These are phyloP conservation scores for Phoenix roebelenii DNA, from an alignment of 176 grass and related monocot species.

Conservation along the genomic window DNA sequence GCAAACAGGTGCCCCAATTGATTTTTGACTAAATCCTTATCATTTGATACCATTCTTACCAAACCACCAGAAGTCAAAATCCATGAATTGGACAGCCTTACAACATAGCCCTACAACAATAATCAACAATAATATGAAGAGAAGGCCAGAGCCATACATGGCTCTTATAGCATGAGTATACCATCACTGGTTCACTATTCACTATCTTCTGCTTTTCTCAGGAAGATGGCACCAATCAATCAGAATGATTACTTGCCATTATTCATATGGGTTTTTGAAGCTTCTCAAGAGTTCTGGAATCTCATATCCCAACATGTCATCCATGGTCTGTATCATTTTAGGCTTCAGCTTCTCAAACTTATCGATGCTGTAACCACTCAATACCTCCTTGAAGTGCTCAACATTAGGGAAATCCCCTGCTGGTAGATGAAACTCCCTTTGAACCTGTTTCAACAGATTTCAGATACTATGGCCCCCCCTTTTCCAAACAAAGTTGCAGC, in stretches of 20 bases:
- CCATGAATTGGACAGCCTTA: too few species aligned
- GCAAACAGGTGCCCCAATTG: too few species aligned
- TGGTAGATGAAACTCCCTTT: slow-evolving; percentile 74
- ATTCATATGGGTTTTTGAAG: slow-evolving; percentile 90
- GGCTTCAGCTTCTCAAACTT: slow-evolving; percentile 97
- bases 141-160: too few species aligned
- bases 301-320: slow-evolving; percentile 95
- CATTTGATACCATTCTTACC: too few species aligned
- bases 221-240: too few species aligned
- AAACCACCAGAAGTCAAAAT: too few species aligned
- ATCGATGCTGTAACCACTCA: slow-evolving; percentile 74
- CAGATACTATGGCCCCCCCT: not conserved
- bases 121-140: too few species aligned
- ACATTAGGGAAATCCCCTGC: slow-evolving; percentile 81
- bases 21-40: too few species aligned
- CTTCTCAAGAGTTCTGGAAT: slow-evolving; percentile 78
- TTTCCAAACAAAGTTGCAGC: not conserved
- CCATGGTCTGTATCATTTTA: slow-evolving; percentile 79
- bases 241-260: slow-evolving; percentile 5
- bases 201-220: too few species aligned
- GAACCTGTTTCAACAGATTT: slow-evolving; percentile 45
- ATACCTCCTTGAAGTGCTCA: slow-evolving; percentile 77
- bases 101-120: too few species aligned
- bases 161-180: too few species aligned
- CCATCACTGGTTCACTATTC: too few species aligned